A percentile compares a stretch with the other conserved stretches of the same genome.
Evolutionary conservation across 352 stramenopile genomes (phyloP).

Genomic region (Blastocystis sp.): DNA sequence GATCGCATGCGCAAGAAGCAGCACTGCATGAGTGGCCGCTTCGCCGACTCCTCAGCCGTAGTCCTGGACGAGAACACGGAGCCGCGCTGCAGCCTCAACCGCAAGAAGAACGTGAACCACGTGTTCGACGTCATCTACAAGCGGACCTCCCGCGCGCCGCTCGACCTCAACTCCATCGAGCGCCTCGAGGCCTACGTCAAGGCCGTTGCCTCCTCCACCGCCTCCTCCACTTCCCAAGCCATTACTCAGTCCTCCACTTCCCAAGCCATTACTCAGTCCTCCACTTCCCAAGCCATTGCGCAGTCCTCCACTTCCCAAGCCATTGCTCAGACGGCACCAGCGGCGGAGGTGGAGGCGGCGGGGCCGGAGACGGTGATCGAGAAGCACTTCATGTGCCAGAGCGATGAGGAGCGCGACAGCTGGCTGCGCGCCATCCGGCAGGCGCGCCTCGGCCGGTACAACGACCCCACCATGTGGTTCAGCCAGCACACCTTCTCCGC

Average conservation of each 20-base stretch:
- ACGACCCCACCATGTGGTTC: conserved; percentile 60
- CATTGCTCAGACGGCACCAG: too few species aligned
- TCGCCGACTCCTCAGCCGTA: not conserved
- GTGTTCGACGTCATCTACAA: conserved; percentile 61
- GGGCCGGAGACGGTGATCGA: conserved; percentile 21
- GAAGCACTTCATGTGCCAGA: conserved; percentile 58
- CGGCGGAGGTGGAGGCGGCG: not conserved
- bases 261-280: not conserved
- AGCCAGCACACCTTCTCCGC: conserved; percentile 56
- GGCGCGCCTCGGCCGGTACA: conserved; percentile 6
- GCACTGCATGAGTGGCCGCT: conserved; percentile 11
- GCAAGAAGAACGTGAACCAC: conserved; percentile 8
- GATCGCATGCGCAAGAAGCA: conserved; percentile 32
- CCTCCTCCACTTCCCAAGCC: too few species aligned
- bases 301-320: not conserved
- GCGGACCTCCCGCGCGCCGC: not conserved
- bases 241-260: not conserved
- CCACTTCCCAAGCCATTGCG: not conserved
- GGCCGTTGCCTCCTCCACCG: not conserved
- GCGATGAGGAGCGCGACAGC: conserved; percentile 51
- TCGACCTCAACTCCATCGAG: conserved; percentile 17
- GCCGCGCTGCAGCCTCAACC: conserved; percentile 30
- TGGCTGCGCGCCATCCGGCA: conserved; percentile 47
- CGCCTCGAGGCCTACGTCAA: conserved; percentile 23
- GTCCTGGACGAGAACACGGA: conserved; percentile 61